These are phyloP conservation scores for Colletotrichum euphorbiae DNA, from an alignment of 2,329 filamentous ascomycete species.

Conservation along the genomic window DNA sequence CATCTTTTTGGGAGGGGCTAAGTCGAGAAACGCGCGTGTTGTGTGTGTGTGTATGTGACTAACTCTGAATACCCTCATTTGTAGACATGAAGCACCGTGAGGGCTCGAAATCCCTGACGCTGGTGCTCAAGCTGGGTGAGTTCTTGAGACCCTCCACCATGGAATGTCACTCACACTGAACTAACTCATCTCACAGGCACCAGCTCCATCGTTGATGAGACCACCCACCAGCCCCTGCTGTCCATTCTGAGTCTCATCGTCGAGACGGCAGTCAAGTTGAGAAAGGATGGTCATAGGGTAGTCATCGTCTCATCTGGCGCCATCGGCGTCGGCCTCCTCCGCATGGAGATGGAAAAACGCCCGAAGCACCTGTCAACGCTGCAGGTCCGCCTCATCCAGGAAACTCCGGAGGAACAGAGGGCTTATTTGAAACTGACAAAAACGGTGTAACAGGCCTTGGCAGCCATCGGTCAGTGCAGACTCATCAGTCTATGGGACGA, in stretches of 20 bases:
- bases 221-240: conserved; percentile 91
- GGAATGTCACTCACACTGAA: background rate
- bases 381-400: conserved; percentile 64
- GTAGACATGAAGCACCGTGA: conserved; percentile 68
- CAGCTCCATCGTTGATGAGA: conserved; percentile 98
- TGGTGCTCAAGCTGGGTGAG: conserved; percentile 90
- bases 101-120: conserved; percentile 72
- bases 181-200: conserved; percentile 73
- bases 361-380: conserved; percentile 92
- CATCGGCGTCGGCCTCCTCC: conserved; percentile 90
- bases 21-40: background rate
- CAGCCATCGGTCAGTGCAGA: conserved; percentile 94
- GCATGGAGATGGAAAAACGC: conserved; percentile 88
- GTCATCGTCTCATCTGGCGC: conserved; percentile 97
- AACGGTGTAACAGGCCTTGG: conserved; percentile 72
- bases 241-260: conserved; percentile 93
- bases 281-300: conserved; percentile 91
- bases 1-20: background rate
- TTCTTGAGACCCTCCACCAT: conserved; percentile 29
- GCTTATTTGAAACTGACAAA: conserved; percentile 12
- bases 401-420: background rate
- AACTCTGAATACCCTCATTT: conserved; percentile 21
- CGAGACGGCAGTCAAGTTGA: conserved; percentile 88
- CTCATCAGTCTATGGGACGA: conserved; percentile 97
- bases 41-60: conserved; percentile 13